Base-by-base conservation (phyloP, 352 stramenopile species). In the Albugo laibachii region DNA sequence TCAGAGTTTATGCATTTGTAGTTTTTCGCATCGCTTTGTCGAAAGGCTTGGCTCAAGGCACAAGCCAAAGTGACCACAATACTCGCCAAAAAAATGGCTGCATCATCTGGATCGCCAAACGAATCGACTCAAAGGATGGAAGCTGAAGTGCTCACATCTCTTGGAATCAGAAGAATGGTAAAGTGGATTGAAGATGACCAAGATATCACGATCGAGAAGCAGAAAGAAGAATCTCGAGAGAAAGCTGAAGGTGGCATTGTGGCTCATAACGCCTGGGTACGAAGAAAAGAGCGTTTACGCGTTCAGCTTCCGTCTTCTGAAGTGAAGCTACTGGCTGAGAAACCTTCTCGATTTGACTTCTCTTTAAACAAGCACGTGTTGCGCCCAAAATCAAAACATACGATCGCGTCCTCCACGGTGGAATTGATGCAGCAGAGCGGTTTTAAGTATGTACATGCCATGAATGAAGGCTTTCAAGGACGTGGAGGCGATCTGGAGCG, bases 381-480 rank as follows among this genome's bases (percentile, higher is more conserved):
- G 13, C 73, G 74, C 12, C 56, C 62, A 31, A 66, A 74, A 24
- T 31, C 24, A 31, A 66, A 62, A 16, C 55, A 69, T 39, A 64
- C 76, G 11, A 52, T 80, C 21, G 71, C 73, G 35, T 80, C 69
- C 18, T 83, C 72, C 4, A 80, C 76, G 0, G 69, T 83, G 13
- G 76, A 89, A 20, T 54, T 89, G 13, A 86, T 89, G 73, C 57
- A 63, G 11, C 48, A 63, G 21, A 85, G 71, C 47, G 76, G 71
- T 1, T 66, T 89, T 42, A 85, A 83, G 49, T 89, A 85, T 48
- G 71, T 86, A 8, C 76, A 86, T 43, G 73, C 76, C 14, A 89
- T 86, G 76, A 86, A 68, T 48, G 72, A 89, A 60, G 76, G 74
- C 13, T 86, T 89, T 48, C 73, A 89, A 53, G 76, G 73, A 12